These are phyloP conservation scores for Annulohypoxylon moriforme DNA, from an alignment of 495 filamentous ascomycete genomes.

Conservation along the genomic window DNA sequence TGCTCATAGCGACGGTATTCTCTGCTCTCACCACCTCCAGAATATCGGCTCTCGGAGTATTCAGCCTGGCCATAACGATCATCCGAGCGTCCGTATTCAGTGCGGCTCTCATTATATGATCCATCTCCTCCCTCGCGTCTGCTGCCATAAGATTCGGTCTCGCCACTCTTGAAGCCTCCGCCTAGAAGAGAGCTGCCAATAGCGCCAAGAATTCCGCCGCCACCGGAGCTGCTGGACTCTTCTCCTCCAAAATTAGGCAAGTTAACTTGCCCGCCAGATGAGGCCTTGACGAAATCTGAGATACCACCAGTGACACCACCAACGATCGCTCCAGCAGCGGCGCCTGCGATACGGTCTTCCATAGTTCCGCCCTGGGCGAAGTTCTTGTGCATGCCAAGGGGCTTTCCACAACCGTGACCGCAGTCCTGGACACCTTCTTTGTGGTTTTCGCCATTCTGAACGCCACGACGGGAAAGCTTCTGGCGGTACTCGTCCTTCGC, in stretches of 20 bases:
- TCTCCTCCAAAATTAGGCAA: conserved; percentile 43
- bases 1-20: conserved; percentile 60
- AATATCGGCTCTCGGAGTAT: conserved; percentile 56
- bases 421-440: conserved; percentile 84
- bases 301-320: conserved; percentile 58
- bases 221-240: conserved; percentile 44
- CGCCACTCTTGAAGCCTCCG: conserved; percentile 53
- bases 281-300: conserved; percentile 44
- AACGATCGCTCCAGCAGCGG: conserved; percentile 59
- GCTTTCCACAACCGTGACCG: conserved; percentile 83
- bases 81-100: conserved; percentile 59
- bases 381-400: conserved; percentile 61
- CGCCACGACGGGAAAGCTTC: conserved; percentile 80
- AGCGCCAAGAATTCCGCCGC: conserved; percentile 56
- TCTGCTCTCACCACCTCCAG: conserved; percentile 56
- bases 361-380: conserved; percentile 51
- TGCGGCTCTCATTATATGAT: conserved; percentile 55
- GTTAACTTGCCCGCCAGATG: conserved; percentile 49
- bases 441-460: conserved; percentile 80
- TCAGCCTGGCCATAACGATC: conserved; percentile 61
- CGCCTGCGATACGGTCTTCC: conserved; percentile 59
- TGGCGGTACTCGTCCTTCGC: conserved; percentile 72
- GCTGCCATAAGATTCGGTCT: conserved; percentile 57
- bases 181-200: conserved; percentile 61
- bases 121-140: conserved; percentile 53